Percentiles rank a stretch among this genome's conserved stretches.
phyloP scores from a whole-genome alignment of 306 rosid species.

The Astragalus membranaceus region DNA sequence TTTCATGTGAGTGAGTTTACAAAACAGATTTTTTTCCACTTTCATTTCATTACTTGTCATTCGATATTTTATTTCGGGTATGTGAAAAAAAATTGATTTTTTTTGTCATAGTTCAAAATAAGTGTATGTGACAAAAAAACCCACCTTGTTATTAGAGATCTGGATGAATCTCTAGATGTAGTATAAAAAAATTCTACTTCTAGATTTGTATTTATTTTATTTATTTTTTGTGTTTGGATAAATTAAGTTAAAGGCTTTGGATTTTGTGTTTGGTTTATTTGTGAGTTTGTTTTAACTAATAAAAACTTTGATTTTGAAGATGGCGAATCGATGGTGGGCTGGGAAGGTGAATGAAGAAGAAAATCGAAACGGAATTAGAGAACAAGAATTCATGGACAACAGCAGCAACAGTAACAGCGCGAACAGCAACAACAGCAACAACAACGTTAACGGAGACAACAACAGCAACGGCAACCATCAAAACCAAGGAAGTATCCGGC shows the following conservation, averaged over 20 bases:
- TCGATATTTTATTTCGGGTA: no score
- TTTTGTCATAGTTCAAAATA: not conserved
- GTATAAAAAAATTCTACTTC: not conserved
- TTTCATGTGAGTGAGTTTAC: not conserved
- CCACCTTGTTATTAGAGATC: not conserved
- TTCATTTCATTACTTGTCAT: not conserved
- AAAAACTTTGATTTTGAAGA: not conserved
- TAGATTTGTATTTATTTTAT: not conserved
- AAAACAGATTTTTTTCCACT: not conserved
- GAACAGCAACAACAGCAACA: not conserved
- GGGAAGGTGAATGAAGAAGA: constrained; percentile 23
- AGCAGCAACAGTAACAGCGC: constrained; percentile 12
- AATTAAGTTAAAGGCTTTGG: not conserved
- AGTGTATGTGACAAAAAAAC: not conserved
- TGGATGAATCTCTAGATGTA: not conserved
- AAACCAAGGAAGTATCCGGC: constrained; percentile 20
- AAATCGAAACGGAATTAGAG: not conserved
- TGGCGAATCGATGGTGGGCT: constrained; percentile 89
- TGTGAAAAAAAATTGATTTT: not conserved
- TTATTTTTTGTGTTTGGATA: not conserved
- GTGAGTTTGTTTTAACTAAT: no score
- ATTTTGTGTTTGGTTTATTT: no score
- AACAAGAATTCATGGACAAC: constrained; percentile 30
- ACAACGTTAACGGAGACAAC: constrained; percentile 31
- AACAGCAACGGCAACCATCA: constrained; percentile 13